Evolutionary conservation across 2,329 filamentous ascomycete genomes (phyloP), one percentile per base, ranked within the genome.

Genomic region (Neofusicoccum kwambonambiense): DNA sequence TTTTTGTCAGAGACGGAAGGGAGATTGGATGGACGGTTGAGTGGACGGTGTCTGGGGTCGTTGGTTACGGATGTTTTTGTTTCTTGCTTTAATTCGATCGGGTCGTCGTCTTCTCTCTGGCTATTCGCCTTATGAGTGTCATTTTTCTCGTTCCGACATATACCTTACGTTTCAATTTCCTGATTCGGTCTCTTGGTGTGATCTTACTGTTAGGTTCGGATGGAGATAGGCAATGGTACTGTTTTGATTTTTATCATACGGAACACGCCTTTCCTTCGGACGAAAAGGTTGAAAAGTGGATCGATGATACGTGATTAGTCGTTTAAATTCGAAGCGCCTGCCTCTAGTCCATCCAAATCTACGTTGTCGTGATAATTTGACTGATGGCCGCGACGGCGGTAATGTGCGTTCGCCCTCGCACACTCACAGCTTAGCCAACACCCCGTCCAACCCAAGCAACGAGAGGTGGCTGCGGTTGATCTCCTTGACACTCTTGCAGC

Each of bases 391-490:
- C 27, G 27, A 31, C 6, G 27, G 27, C 27, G 27, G 27, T 7
- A 5, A 22, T 22, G 27, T 31, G 27, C 5, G 6, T 31, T 31
- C 6, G 27, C 1, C 27, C 6, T 7, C 27, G 5, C 27, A 5
- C 27, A 7, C 49, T 35, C 35, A 61, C 9, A 61, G 57, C n/a
- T 61, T 61, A 9, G 22, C 37, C 31, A 61, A 9, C 1, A 50
- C 44, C 12, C 57, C 57, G 34, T 49, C 42, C 4, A 13, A 7
- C 2, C 39, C 27, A 1, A 61, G 11, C 27, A 61, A 9, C 3
- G 57, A 61, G n/a, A 63, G 60, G n/a, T 63, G 60, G 17, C 60
- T 63, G n/a, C 41, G 31, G 8, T 47, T 65, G 11, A 67, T 67
- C 12, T 67, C 65, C 13, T 62, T 64, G 6, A 67, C 31, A 34